These are phyloP conservation scores for Talaromyces sp. DNA, from an alignment of 2,329 filamentous ascomycete species.

Conservation along the genomic window DNA sequence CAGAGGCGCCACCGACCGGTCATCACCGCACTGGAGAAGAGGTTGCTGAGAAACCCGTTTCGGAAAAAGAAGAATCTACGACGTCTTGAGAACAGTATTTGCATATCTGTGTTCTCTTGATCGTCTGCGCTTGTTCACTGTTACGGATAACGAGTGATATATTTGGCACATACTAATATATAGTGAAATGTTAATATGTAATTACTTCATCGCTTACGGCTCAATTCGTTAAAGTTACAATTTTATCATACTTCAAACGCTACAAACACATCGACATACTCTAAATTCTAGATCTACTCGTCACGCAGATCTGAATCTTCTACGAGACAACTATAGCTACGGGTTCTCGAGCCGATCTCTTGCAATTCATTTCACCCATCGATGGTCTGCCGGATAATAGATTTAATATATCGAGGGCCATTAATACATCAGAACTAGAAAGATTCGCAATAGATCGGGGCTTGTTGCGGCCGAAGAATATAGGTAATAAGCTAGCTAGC, in stretches of 20 bases:
- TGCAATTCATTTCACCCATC: neutral
- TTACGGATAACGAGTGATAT: neutral
- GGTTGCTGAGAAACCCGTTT: neutral
- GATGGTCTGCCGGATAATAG: neutral
- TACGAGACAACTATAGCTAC: neutral
- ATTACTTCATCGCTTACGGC: neutral
- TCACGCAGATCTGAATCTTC: neutral
- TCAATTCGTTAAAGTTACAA: neutral
- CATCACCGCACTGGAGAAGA: neutral
- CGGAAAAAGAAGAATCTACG: neutral
- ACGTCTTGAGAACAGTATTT: neutral
- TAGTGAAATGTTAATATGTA: neutral
- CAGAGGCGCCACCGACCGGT: neutral
- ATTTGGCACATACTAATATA: neutral
- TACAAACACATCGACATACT: neutral
- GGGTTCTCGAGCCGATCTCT: neutral
- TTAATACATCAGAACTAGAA: neutral
- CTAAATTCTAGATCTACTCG: neutral
- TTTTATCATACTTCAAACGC: neutral
- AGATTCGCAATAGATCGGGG: neutral
- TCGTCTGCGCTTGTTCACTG: neutral
- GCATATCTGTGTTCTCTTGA: too few relatives aligned
- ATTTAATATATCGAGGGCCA: neutral
- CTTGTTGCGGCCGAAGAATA: neutral
- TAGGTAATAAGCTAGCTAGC: slow-evolving; percentile 20